Conservation (phyloP, 2,329 filamentous ascomycete genomes). For the Trichoderma sp. region DNA sequence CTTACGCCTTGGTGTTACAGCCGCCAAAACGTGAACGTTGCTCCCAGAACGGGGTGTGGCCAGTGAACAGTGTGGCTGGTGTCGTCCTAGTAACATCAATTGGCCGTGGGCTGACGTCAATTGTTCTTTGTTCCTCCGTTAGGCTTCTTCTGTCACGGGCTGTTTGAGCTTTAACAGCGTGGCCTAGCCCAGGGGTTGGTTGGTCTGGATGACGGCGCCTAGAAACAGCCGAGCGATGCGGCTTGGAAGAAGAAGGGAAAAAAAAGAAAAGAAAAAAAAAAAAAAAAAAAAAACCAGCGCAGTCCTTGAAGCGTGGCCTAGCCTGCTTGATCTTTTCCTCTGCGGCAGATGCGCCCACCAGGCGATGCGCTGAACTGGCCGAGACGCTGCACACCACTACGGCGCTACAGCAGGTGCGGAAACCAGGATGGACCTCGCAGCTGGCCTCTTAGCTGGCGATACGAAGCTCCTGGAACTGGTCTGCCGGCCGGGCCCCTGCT, state of each 20-base stretch:
- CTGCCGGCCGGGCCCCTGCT: constrained; percentile 20
- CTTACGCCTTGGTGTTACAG: constrained; percentile 1
- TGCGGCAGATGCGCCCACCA: background rate
- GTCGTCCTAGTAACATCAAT: constrained; percentile 18
- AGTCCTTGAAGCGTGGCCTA: background rate
- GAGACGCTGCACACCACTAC: constrained; percentile 15
- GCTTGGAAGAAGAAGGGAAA: background rate
- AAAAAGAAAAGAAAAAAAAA: background rate
- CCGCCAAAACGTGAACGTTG: constrained; percentile 7
- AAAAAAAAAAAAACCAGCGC: background rate
- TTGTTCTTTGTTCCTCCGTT: constrained; percentile 1
- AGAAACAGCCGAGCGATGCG: background rate
- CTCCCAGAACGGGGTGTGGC: constrained; percentile 19
- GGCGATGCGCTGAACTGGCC: background rate
- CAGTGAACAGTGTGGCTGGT: constrained; percentile 19
- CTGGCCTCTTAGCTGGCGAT: constrained; percentile 11
- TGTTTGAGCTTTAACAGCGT: background rate
- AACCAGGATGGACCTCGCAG: constrained; percentile 10
- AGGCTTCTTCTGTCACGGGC: background rate
- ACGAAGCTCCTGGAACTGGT: constrained; percentile 21
- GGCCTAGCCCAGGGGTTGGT: background rate
- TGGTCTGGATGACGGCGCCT: background rate
- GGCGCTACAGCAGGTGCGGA: constrained; percentile 6
- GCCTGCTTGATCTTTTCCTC: background rate
- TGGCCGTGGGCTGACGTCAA: constrained; percentile 26